phyloP scores from a whole-genome alignment of 345 rosid genomes.

The Bruguiera gymnorhiza region DNA sequence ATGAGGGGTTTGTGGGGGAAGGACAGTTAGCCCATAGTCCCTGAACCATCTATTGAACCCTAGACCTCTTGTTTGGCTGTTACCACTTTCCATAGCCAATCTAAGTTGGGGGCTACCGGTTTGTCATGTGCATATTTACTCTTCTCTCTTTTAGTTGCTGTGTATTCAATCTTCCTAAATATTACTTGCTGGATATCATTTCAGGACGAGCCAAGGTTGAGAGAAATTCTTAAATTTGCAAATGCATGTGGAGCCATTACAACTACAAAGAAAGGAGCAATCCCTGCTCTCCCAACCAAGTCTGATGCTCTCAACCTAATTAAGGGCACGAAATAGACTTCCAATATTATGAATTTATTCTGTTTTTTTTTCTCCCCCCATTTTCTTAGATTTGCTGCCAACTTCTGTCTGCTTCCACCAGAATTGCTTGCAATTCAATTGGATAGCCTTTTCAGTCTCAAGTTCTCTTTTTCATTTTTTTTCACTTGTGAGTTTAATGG shows the following conservation, averaged over 20 bases:
- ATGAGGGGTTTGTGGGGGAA: too few relatives aligned
- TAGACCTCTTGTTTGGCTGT: too few relatives aligned
- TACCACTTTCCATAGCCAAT: too few relatives aligned
- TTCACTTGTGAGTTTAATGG: neutral
- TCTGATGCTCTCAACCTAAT: slow-evolving; percentile 46
- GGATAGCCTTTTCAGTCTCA: neutral
- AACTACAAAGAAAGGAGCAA: slow-evolving; percentile 95
- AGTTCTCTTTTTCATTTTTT: neutral
- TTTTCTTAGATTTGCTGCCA: neutral
- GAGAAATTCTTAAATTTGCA: slow-evolving; percentile 69
- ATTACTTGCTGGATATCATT: neutral
- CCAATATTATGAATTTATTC: neutral
- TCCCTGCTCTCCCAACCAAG: slow-evolving; percentile 81
- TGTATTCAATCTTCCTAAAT: too few relatives aligned
- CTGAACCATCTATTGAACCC: too few relatives aligned
- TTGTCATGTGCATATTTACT: too few relatives aligned
- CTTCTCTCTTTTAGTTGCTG: too few relatives aligned
- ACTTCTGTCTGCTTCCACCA: neutral
- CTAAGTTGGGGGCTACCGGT: too few relatives aligned
- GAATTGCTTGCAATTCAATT: neutral
- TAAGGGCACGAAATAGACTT: slow-evolving; percentile 4
- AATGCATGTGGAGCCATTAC: slow-evolving; percentile 98
- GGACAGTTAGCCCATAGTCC: too few relatives aligned
- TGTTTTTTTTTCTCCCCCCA: neutral
- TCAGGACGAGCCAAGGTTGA: slow-evolving; percentile 73